Evolutionary conservation across 2,329 filamentous ascomycete species (phyloP), one percentile per base, ranked within the genome.

Genomic region (Xylaria sp.): DNA sequence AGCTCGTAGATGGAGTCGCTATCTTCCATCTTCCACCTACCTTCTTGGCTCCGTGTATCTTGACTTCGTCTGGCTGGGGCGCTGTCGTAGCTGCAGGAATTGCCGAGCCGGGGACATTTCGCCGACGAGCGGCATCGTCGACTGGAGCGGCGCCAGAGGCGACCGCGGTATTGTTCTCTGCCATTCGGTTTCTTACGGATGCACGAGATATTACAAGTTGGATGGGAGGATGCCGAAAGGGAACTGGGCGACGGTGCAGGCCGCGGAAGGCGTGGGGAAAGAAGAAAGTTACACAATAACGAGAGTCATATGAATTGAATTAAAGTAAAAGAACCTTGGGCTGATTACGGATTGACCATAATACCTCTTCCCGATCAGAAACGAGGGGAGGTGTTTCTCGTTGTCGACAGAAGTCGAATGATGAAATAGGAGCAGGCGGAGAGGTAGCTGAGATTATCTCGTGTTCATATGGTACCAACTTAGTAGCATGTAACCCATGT

Each of bases 121-220:
- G 84, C 71, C 85, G 78, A 69, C 86, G 81, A 64, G 85, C 79
- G 67, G 81, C 81, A 70, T 87, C 83, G 70, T 79, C 80, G 59
- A 82, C 75, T 9, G 71, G 70, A 70, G 88, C 85, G 71, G 83
- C 82, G 76, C 87, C 87, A 38, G 87, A 86, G 75, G 83, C 85
- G 75, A 83, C 78, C 71, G 80, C 78, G 73, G 82, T 80, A 76
- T 81, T 83, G 60, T 82, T 80, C 72, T 80, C 78, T 70, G 83
- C 82, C 85, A 87, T 87, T 49, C 37, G 57, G 60, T 31, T 60
- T 46, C n/a, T 43, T 27, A 54, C 47, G 21, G 29, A 41, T 17
- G 21, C 23, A 15, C 10, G 41, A 56, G 27, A 47, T 41, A 58
- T 25, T 43, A 40, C 47, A 19, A 55, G 51, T 38, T 13, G 25